Evolutionary conservation across 2,329 filamentous ascomycete species (phyloP).

Genomic region (Cercospora beticola): DNA sequence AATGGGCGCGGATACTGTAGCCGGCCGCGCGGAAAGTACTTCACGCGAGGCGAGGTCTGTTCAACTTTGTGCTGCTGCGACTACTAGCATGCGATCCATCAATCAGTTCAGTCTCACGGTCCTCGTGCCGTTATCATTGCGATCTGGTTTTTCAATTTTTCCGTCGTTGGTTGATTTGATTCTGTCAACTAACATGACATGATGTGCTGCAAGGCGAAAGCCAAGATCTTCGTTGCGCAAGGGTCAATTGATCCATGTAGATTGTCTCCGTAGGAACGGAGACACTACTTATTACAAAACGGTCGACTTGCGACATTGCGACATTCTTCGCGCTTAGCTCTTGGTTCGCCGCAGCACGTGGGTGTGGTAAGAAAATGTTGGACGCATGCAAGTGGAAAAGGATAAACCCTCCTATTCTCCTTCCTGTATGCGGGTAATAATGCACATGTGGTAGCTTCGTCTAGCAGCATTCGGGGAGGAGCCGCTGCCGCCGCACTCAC

Average conservation of each 20-base stretch:
- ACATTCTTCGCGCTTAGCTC: background rate
- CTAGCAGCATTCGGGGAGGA: background rate
- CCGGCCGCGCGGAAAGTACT: background rate
- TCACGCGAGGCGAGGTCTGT: constrained; percentile 2
- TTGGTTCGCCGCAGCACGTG: background rate
- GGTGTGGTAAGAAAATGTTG: no score
- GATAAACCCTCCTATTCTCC: background rate
- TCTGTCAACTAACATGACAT: background rate
- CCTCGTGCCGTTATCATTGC: background rate
- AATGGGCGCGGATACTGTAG: background rate
- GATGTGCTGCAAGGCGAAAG: background rate
- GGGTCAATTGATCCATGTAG: background rate
- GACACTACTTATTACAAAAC: background rate
- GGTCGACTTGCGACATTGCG: background rate
- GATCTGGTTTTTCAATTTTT: background rate
- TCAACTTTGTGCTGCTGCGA: background rate
- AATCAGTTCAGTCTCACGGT: background rate
- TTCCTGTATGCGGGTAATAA: background rate
- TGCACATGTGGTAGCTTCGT: background rate
- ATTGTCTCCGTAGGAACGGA: background rate
- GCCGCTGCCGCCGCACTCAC: background rate
- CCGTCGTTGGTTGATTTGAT: background rate
- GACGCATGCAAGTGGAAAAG: background rate
- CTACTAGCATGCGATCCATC: background rate
- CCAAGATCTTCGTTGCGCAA: background rate